A percentile compares a stretch with the other conserved stretches of the same genome.
phyloP scores from a whole-genome alignment of 305 asterid species.

The Euphrasia arctica region DNA sequence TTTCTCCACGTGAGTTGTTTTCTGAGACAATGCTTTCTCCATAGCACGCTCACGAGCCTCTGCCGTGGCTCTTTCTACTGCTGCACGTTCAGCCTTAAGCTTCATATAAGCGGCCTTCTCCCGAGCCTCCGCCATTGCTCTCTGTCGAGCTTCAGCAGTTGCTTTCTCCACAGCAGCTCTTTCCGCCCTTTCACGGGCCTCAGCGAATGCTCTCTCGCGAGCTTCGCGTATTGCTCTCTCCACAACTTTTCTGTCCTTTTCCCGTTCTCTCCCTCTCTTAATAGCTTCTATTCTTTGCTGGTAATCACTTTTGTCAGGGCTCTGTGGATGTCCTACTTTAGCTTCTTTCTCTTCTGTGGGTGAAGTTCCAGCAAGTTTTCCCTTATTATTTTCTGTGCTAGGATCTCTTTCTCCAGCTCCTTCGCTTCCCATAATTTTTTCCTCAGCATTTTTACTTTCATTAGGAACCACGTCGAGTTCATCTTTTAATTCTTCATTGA shows the following conservation, averaged over 20 bases:
- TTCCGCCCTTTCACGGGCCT: slow-evolving; percentile 88
- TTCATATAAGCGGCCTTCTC: slow-evolving; percentile 64
- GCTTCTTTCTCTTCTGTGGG: slow-evolving; percentile 36
- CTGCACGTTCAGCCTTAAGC: slow-evolving; percentile 89
- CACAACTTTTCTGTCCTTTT: slow-evolving; percentile 74
- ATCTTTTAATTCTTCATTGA: slow-evolving; percentile 30
- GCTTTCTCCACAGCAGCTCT: slow-evolving; percentile 87
- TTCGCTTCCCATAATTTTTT: slow-evolving; percentile 26
- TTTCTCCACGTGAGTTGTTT: slow-evolving; percentile 36
- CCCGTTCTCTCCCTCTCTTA: slow-evolving; percentile 71
- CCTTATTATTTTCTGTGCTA: background rate
- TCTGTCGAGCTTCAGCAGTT: slow-evolving; percentile 67
- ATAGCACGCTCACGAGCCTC: slow-evolving; percentile 98
- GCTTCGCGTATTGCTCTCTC: slow-evolving; percentile 97
- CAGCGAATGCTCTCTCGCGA: slow-evolving; percentile 97
- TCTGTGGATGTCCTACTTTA: slow-evolving; percentile 30
- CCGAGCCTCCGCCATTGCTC: slow-evolving; percentile 56
- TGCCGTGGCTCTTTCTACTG: slow-evolving; percentile 88
- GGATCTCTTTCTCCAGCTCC: background rate
- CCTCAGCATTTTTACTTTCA: slow-evolving; percentile 28
- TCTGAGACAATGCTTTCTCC: slow-evolving; percentile 81
- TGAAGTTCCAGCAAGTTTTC: slow-evolving; percentile 20
- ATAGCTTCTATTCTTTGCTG: slow-evolving; percentile 57
- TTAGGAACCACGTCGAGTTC: slow-evolving; percentile 26
- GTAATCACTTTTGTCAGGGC: slow-evolving; percentile 35